phyloP scores from a whole-genome alignment of 805 yeast species.

The Kluyveromyces starmeri region DNA sequence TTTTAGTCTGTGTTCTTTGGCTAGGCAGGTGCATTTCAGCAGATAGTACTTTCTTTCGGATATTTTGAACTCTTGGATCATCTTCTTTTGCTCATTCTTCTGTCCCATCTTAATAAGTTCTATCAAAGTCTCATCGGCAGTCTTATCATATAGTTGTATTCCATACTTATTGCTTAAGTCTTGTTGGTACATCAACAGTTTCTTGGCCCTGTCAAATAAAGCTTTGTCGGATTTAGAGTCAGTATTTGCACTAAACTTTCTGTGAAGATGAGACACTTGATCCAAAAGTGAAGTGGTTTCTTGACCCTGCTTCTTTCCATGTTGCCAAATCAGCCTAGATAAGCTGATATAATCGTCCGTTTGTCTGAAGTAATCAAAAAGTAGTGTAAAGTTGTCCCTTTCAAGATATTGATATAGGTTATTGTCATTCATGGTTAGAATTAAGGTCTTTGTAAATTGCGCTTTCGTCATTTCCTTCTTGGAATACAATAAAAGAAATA shows the following conservation, averaged over 20 bases:
- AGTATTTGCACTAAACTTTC: slow-evolving; percentile 12
- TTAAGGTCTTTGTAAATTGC: slow-evolving; percentile 58
- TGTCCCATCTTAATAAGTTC: slow-evolving; percentile 42
- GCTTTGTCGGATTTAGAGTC: slow-evolving; percentile 14
- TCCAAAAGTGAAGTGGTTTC: slow-evolving; percentile 28
- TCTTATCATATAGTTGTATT: slow-evolving; percentile 32
- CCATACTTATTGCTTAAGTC: slow-evolving; percentile 35
- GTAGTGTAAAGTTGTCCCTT: slow-evolving; percentile 29
- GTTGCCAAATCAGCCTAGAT: slow-evolving; percentile 34
- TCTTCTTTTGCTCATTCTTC: slow-evolving; percentile 36
- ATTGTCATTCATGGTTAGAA: slow-evolving; percentile 31
- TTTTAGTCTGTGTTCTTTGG: slow-evolving; percentile 43
- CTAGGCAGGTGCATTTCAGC: slow-evolving; percentile 40
- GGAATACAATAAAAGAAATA: slow-evolving; percentile 37
- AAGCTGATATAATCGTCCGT: slow-evolving; percentile 47
- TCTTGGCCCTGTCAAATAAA: slow-evolving; percentile 36
- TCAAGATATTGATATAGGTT: slow-evolving; percentile 29
- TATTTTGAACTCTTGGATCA: slow-evolving; percentile 47
- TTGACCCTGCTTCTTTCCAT: slow-evolving; percentile 26
- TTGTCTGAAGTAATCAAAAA: slow-evolving; percentile 53
- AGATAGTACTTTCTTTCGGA: slow-evolving; percentile 49
- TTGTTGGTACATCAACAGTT: slow-evolving; percentile 37
- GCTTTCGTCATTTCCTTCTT: slow-evolving; percentile 47
- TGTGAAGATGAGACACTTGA: slow-evolving; percentile 27
- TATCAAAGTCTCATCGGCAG: slow-evolving; percentile 42